Evolutionary conservation across 179 eudicot genomes (phyloP).

Genomic region (Corrigiola litoralis): DNA sequence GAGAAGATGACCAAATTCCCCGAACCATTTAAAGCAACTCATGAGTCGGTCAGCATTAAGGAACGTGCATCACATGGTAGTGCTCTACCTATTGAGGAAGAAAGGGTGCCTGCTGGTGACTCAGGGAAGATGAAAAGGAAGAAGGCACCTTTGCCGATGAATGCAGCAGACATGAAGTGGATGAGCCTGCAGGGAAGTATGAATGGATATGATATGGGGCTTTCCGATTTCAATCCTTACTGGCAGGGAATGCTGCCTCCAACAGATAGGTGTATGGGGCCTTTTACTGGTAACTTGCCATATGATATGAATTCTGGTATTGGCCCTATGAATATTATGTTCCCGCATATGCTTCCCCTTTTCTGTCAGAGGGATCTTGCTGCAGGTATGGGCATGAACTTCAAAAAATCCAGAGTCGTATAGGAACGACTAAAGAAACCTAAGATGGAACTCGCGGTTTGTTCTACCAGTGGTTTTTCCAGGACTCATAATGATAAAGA

Average conservation of each 20-base stretch:
- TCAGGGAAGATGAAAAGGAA: constrained; percentile 90
- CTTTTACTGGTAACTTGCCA: constrained; percentile 58
- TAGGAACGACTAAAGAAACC: no score
- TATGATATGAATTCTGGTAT: constrained; percentile 59
- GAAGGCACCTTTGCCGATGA: constrained; percentile 47
- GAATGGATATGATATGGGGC: constrained; percentile 61
- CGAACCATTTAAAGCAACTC: constrained; percentile 56
- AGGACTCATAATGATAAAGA: no score
- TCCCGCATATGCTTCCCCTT: no score
- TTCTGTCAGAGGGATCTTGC: no score
- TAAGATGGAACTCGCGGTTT: no score
- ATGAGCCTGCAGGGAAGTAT: constrained; percentile 63
- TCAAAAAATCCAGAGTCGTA: no score
- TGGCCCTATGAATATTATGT: constrained; percentile 62
- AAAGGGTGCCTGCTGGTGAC: constrained; percentile 51
- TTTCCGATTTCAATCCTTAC: constrained; percentile 50
- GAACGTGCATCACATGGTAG: constrained; percentile 60
- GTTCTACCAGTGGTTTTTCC: no score
- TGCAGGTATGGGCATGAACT: no score
- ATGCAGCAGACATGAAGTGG: constrained; percentile 63
- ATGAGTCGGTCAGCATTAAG: constrained; percentile 47
- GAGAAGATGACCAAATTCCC: constrained; percentile 25
- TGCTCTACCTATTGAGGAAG: constrained; percentile 53
- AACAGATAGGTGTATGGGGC: constrained; percentile 49
- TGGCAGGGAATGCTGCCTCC: constrained; percentile 75